Evolutionary conservation across 2,329 filamentous ascomycete species (phyloP), one percentile per base, ranked within the genome.

Genomic region (Diaporthe citrichinensis): DNA sequence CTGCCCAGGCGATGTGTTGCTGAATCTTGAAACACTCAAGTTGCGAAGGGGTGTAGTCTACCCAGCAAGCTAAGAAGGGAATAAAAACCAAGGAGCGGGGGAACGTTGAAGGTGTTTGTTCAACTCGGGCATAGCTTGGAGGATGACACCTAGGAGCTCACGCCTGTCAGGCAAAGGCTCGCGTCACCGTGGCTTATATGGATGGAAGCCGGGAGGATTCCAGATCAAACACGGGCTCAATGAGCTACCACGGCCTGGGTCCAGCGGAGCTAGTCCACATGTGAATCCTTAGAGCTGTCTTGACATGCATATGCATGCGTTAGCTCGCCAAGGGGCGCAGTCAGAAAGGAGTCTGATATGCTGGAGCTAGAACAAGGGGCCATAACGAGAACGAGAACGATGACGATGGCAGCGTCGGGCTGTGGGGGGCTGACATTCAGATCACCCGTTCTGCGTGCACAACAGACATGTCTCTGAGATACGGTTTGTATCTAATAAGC

Each of bases 371-470:
- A 51, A 17, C 44, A n/a, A 15, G 12, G 28, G 23, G 8, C 6
- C 44, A 34, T 15, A 68, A 39, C 62, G 62, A 68, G 31, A 51
- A 68, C 62, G 62, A 68, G 28, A 68, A 68, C 62, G 62, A 53
- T 36, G 31, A 68, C 62, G 62, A 39, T 23, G 62, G 31, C 23
- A 36, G 12, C 17, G 25, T 12, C 34, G 1, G 44, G 12, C 28
- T 36, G 62, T 34, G 34, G 4, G 4, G n/a, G 25, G 28, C 44
- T 53, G 44, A 25, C 44, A 20, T 31, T 23, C 4, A 6, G 59
- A 4, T 14, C 25, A 6, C n/a, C 4, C 8, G 8, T 20, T 3
- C n/a, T 41, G n/a, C 10, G 17, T 17, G 12, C 36, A 25, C n/a
- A 23, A 25, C 15, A 28, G 4, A 14, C 36, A 44, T 1, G 8